These are phyloP conservation scores for Phytophthora tentaculata DNA, from an alignment of 352 stramenopile genomes.

Conservation along the genomic window DNA sequence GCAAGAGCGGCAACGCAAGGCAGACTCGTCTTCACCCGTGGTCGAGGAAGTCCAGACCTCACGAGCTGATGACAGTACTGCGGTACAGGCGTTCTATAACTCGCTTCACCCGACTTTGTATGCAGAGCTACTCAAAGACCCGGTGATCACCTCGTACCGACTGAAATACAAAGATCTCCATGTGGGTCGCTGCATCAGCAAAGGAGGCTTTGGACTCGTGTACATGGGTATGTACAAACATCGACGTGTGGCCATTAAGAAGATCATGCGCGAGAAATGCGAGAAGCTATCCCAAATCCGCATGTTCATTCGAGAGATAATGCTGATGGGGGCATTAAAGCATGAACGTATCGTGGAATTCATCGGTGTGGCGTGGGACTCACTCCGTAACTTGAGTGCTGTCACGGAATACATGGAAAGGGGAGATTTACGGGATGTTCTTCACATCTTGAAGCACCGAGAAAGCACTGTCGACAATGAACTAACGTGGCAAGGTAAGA, in stretches of 20 bases:
- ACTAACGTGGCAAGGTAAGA: constrained; percentile 57
- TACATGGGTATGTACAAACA: constrained; percentile 44
- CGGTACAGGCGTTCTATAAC: constrained; percentile 49
- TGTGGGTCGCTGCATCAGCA: constrained; percentile 48
- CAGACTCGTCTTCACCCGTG: constrained; percentile 11
- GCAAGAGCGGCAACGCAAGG: constrained; percentile 20
- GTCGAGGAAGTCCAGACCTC: constrained; percentile 29
- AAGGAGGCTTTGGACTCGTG: constrained; percentile 52
- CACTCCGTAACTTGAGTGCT: constrained; percentile 53
- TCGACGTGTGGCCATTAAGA: constrained; percentile 51
- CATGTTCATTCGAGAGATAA: constrained; percentile 63
- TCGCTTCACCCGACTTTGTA: constrained; percentile 46
- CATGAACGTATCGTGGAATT: constrained; percentile 78
- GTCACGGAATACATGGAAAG: constrained; percentile 83
- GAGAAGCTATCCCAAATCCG: constrained; percentile 42
- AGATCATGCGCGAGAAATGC: constrained; percentile 45
- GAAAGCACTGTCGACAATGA: constrained; percentile 27
- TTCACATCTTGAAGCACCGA: constrained; percentile 47
- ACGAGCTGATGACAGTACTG: constrained; percentile 21
- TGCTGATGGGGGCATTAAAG: constrained; percentile 61
- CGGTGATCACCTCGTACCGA: constrained; percentile 42
- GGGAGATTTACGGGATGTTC: constrained; percentile 67
- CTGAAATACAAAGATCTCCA: constrained; percentile 49
- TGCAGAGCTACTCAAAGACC: constrained; percentile 44
- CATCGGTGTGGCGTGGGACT: constrained; percentile 72